Conservation (phyloP, 495 filamentous ascomycete genomes). For the Aspergillus haitiensis region DNA sequence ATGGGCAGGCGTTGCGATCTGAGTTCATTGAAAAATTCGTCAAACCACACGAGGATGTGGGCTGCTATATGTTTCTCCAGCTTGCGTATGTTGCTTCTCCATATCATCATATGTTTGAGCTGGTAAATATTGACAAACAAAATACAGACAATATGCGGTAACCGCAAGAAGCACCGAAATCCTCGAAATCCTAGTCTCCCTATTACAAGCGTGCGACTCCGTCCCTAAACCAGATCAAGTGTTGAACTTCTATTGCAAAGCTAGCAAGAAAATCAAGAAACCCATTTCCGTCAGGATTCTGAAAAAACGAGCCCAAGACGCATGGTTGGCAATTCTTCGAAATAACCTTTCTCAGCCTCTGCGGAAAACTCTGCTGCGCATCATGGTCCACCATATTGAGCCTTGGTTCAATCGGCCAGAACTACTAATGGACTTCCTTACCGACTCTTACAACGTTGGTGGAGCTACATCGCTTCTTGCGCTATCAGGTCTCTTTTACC, state of each 20-base stretch:
- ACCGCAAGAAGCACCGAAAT: constrained; percentile 34
- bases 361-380: constrained; percentile 72
- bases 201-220: constrained; percentile 65
- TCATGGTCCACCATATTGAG: constrained; percentile 72
- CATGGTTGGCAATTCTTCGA: constrained; percentile 79
- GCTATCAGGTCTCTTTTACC: constrained; percentile 89
- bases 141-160: constrained; percentile 33
- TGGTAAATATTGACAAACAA: background rate
- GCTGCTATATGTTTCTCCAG: constrained; percentile 73
- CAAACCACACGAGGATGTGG: constrained; percentile 77
- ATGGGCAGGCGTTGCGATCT: constrained; percentile 56
- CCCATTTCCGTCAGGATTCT: constrained; percentile 42
- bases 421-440: constrained; percentile 95
- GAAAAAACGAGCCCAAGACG: constrained; percentile 67
- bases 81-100: constrained; percentile 56
- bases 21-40: constrained; percentile 78
- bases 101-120: background rate
- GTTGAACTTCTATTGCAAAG: constrained; percentile 64
- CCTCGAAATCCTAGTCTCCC: constrained; percentile 57
- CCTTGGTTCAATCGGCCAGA: constrained; percentile 87
- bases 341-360: constrained; percentile 63
- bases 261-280: constrained; percentile 64
- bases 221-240: constrained; percentile 62
- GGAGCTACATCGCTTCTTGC: constrained; percentile 84
- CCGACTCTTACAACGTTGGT: constrained; percentile 83